Percentiles rank a stretch among this genome's conserved stretches.
phyloP scores from a whole-genome alignment of 2,329 filamentous ascomycete genomes.

The Colletotrichum graminicola region DNA sequence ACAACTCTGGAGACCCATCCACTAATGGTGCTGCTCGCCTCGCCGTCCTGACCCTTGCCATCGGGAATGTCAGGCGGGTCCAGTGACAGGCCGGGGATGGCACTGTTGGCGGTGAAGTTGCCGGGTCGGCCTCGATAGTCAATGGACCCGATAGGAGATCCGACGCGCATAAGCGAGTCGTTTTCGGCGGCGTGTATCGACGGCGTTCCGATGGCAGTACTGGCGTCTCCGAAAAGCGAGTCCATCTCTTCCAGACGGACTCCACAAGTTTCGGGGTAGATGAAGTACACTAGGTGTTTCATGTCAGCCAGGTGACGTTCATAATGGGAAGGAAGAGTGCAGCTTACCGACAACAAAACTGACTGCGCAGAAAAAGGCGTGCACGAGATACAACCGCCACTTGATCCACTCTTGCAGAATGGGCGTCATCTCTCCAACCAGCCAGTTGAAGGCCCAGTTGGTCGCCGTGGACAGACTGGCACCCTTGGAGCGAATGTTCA shows the following conservation, averaged over 20 bases:
- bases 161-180: slow-evolving; percentile 82
- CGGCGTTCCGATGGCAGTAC: slow-evolving; percentile 83
- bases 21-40: slow-evolving; percentile 58
- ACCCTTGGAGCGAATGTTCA: slow-evolving; percentile 97
- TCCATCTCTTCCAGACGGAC: slow-evolving; percentile 98
- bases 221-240: slow-evolving; percentile 91
- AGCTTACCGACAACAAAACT: slow-evolving; percentile 95
- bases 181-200: slow-evolving; percentile 76
- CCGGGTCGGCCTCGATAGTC: slow-evolving; percentile 71
- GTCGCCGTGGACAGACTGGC: slow-evolving; percentile 95
- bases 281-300: slow-evolving; percentile 81
- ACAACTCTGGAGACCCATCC: slow-evolving; percentile 63
- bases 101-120: slow-evolving; percentile 69
- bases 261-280: slow-evolving; percentile 97
- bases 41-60: slow-evolving; percentile 57
- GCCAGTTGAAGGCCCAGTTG: slow-evolving; percentile 99
- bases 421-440: slow-evolving; percentile 95
- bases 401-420: slow-evolving; percentile 91
- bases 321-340: slow-evolving; percentile 15
- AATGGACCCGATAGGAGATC: slow-evolving; percentile 84
- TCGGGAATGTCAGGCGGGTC: slow-evolving; percentile 76
- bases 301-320: slow-evolving; percentile 40
- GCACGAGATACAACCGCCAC: slow-evolving; percentile 94
- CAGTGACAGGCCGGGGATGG: slow-evolving; percentile 85
- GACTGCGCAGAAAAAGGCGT: slow-evolving; percentile 95